Evolutionary conservation across 495 filamentous ascomycete species (phyloP).

Genomic region (Rusavskia elegans): DNA sequence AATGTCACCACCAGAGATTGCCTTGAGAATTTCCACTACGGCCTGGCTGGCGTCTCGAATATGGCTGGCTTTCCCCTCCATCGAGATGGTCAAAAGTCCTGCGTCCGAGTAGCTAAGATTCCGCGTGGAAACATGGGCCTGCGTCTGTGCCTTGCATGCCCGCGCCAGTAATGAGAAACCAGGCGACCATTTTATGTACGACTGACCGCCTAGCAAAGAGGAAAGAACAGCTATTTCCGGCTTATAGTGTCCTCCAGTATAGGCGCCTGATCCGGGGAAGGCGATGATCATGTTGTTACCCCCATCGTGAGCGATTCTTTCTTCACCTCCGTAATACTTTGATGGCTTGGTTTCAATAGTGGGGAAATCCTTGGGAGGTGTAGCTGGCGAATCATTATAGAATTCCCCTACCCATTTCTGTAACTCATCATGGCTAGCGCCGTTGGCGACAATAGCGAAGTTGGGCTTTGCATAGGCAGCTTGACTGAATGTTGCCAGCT

Average conservation of each 20-base stretch:
- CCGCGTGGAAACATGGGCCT: slow-evolving; percentile 49
- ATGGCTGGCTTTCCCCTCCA: slow-evolving; percentile 54
- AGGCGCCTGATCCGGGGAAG: slow-evolving; percentile 77
- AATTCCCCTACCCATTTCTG: slow-evolving; percentile 87
- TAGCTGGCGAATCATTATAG: slow-evolving; percentile 44
- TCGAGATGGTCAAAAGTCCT: slow-evolving; percentile 68
- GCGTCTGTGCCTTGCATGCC: slow-evolving; percentile 47
- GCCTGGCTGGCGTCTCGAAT: slow-evolving; percentile 45
- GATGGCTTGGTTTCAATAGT: slow-evolving; percentile 31
- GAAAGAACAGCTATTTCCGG: slow-evolving; percentile 80
- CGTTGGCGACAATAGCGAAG: slow-evolving; percentile 81
- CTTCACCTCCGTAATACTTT: slow-evolving; percentile 90
- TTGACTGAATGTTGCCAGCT: slow-evolving; percentile 53
- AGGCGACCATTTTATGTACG: slow-evolving; percentile 86
- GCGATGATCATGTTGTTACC: slow-evolving; percentile 72
- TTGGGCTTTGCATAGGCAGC: slow-evolving; percentile 75
- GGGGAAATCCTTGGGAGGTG: slow-evolving; percentile 24
- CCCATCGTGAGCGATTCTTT: slow-evolving; percentile 60
- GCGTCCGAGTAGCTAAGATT: slow-evolving; percentile 87
- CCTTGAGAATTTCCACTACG: slow-evolving; percentile 65
- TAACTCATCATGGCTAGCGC: slow-evolving; percentile 57
- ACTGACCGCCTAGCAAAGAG: slow-evolving; percentile 77
- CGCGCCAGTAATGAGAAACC: slow-evolving; percentile 83
- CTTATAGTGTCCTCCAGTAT: slow-evolving; percentile 52
- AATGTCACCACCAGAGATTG: slow-evolving; percentile 55